A percentile compares a stretch with the other conserved stretches of the same genome.
These are phyloP conservation scores for Lentinula boryana DNA, from an alignment of 768 basidiomycete genomes.

Conservation along the genomic window DNA sequence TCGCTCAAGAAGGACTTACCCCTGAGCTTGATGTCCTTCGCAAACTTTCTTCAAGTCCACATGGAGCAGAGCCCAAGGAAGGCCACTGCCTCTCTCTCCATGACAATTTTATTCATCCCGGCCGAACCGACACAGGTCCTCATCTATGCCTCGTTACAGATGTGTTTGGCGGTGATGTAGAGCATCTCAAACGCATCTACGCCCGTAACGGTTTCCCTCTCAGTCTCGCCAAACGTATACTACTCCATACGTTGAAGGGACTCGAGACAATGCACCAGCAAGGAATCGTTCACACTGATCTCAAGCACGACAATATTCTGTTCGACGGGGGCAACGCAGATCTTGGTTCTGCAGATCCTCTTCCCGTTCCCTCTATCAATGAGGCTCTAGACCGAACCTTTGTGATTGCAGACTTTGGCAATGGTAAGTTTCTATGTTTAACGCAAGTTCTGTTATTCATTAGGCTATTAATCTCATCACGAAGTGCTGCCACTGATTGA, in stretches of 20 bases:
- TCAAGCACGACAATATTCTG: constrained; percentile 24
- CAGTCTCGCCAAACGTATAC: constrained; percentile 20
- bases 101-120: constrained; percentile 16
- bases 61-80: neutral
- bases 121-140: constrained; percentile 15
- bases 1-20: constrained; percentile 10
- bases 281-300: constrained; percentile 21
- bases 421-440: constrained; percentile 12
- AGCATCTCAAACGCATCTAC: constrained; percentile 9
- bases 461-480: neutral
- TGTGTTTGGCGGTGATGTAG: constrained; percentile 20
- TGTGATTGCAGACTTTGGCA: constrained; percentile 21
- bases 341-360: constrained; percentile 13
- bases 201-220: constrained; percentile 14
- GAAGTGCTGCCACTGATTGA: constrained; percentile 3
- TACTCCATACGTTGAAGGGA: constrained; percentile 18
- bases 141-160: constrained; percentile 22
- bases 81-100: constrained; percentile 6
- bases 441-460: neutral
- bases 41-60: constrained; percentile 2
- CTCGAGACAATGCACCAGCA: constrained; percentile 16
- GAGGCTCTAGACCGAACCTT: constrained; percentile 17
- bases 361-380: constrained; percentile 16
- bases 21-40: constrained; percentile 19
- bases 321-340: constrained; percentile 11